phyloP scores from a whole-genome alignment of 768 basidiomycete species.

The Rhodocollybia butyracea region DNA sequence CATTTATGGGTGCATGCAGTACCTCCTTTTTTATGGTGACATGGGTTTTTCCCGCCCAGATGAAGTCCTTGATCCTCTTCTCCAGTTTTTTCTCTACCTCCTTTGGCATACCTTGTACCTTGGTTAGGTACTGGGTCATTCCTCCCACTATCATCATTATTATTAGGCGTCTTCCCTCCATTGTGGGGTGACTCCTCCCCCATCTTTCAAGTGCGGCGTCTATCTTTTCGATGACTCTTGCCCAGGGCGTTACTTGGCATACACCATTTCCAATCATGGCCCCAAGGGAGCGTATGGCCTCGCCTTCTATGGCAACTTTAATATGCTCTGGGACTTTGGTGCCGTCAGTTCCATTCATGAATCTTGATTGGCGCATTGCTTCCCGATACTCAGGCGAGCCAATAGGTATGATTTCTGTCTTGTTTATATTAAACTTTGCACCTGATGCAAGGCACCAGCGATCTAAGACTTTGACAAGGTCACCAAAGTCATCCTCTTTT shows the following conservation, averaged over 20 bases:
- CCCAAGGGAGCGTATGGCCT: constrained; percentile 9
- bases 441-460: constrained; percentile 11
- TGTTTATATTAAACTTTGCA: constrained; percentile 17
- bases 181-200: constrained; percentile 11
- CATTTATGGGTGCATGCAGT: neutral
- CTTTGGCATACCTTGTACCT: constrained; percentile 28
- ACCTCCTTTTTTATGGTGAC: constrained; percentile 22
- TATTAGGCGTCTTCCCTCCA: constrained; percentile 14
- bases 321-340: constrained; percentile 5
- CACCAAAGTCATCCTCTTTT: neutral
- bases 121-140: constrained; percentile 26
- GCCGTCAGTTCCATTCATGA: neutral
- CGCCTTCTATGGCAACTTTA: constrained; percentile 13
- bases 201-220: constrained; percentile 8
- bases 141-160: constrained; percentile 15
- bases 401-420: constrained; percentile 20
- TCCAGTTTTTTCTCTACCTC: constrained; percentile 10
- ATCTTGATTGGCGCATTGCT: neutral
- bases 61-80: constrained; percentile 15
- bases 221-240: constrained; percentile 17
- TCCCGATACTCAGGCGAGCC: constrained; percentile 7
- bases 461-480: constrained; percentile 6
- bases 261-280: constrained; percentile 22
- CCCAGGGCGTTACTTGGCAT: constrained; percentile 11
- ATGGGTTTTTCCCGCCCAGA: constrained; percentile 13